phyloP scores from a whole-genome alignment of 176 grass and related monocot species.

The Thalia dealbata region DNA sequence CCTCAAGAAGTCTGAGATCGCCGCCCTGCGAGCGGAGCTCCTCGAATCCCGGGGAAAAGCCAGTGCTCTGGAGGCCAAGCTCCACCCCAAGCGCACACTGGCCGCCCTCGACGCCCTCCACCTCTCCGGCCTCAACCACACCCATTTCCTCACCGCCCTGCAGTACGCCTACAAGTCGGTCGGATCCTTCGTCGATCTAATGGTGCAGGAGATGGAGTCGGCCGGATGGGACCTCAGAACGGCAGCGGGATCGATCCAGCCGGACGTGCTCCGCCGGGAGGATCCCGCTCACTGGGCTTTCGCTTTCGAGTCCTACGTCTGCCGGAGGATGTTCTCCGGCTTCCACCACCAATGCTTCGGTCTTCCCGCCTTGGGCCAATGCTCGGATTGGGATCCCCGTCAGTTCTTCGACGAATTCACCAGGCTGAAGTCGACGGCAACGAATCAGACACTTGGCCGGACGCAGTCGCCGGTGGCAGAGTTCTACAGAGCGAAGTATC shows the following conservation, averaged over 20 bases:
- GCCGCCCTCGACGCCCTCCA: slow-evolving; percentile 73
- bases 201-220: slow-evolving; percentile 64
- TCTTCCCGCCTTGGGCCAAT: slow-evolving; percentile 51
- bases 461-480: slow-evolving; percentile 37
- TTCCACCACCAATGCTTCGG: slow-evolving; percentile 69
- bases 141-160: slow-evolving; percentile 75
- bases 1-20: slow-evolving; percentile 33
- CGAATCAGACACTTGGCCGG: slow-evolving; percentile 29
- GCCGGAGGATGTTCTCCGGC: slow-evolving; percentile 82
- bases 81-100: slow-evolving; percentile 62
- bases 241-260: slow-evolving; percentile 54
- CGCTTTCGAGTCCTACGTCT: slow-evolving; percentile 81
- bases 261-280: slow-evolving; percentile 31
- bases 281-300: slow-evolving; percentile 27
- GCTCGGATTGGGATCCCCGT: slow-evolving; percentile 41
- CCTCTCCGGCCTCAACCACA: slow-evolving; percentile 72
- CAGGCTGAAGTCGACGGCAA: slow-evolving; percentile 43
- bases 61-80: slow-evolving; percentile 43
- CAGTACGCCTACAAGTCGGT: slow-evolving; percentile 66
- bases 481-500: slow-evolving; percentile 71
- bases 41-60: slow-evolving; percentile 34
- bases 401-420: slow-evolving; percentile 89
- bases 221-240: slow-evolving; percentile 60
- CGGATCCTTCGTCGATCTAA: slow-evolving; percentile 60
- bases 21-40: slow-evolving; percentile 21